Evolutionary conservation across 768 basidiomycete genomes (phyloP).

Genomic region (Panellus pusillus): DNA sequence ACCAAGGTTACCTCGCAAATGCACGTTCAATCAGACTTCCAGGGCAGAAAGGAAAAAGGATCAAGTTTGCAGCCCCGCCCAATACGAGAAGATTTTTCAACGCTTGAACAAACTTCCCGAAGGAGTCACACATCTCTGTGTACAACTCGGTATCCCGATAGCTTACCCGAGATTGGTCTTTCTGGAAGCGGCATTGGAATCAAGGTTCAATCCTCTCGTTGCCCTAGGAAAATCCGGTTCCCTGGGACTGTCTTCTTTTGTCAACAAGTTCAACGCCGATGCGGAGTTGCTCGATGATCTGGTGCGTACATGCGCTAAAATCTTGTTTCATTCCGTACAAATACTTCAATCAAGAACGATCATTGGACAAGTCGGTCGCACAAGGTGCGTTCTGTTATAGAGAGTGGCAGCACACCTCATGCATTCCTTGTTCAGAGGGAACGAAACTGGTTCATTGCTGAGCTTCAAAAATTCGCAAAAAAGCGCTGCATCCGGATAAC

Average conservation of each 20-base stretch:
- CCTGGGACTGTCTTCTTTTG: slow-evolving; percentile 72
- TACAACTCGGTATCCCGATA: slow-evolving; percentile 83
- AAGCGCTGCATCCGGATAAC: slow-evolving; percentile 69
- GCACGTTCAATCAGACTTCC: not conserved
- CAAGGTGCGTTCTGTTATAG: slow-evolving; percentile 48
- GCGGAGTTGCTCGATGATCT: slow-evolving; percentile 94
- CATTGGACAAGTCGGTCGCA: slow-evolving; percentile 87
- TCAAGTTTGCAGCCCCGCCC: slow-evolving; percentile 70
- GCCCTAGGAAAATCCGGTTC: slow-evolving; percentile 68
- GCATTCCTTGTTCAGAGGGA: slow-evolving; percentile 57
- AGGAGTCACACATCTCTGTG: slow-evolving; percentile 75
- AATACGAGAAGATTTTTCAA: slow-evolving; percentile 76
- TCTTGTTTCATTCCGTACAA: not conserved
- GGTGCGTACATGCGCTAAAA: slow-evolving; percentile 37
- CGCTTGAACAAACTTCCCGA: slow-evolving; percentile 60
- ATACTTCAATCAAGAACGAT: slow-evolving; percentile 59
- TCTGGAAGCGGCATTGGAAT: slow-evolving; percentile 74
- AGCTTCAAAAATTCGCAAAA: slow-evolving; percentile 72
- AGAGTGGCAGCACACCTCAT: not conserved
- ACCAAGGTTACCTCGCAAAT: not conserved
- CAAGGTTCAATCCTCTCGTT: slow-evolving; percentile 82
- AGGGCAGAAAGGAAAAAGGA: slow-evolving; percentile 85
- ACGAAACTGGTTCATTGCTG: slow-evolving; percentile 83
- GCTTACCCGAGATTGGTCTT: slow-evolving; percentile 95
- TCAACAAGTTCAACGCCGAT: slow-evolving; percentile 89